Base-by-base conservation (phyloP, 345 rosid species). In the Arabidopsis arenosa region DNA sequence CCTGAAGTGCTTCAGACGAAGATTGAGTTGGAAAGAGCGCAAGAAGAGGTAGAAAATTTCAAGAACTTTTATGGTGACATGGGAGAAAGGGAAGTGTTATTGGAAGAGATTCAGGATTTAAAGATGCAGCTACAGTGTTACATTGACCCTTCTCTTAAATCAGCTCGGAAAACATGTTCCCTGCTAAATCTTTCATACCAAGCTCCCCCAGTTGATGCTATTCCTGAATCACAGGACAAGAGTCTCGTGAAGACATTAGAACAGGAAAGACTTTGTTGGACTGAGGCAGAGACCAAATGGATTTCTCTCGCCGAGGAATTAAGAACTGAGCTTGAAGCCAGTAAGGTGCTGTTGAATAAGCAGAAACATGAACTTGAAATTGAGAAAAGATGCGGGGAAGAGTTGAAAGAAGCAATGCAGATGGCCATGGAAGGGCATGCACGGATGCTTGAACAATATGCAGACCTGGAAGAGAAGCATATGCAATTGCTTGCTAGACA, bases 341-440 rank as follows among this genome's bases (percentile, higher is more conserved):
- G 6, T 4, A 41, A 41, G 47, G 47, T 12, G 6, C n/a, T 41
- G n/a, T 11, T 41, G n/a, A 41, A 41, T 12, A 41, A 41, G 47
- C 47, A 41, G 47, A 41, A 41, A 41, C 47, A 41, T 41, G 47
- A 41, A 41, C 47, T 41, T 41, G n/a, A 12, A 12, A 41, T 12
- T 41, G 47, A 41, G 47, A 41, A 12, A 41, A 41, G 47, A 41
- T 41, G 47, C 13, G 47, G 2, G 47, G n/a, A 12, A 4, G 47
- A 41, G 47, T 41, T 41, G 47, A 41, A 41, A 41, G n/a, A 41
- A 41, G 47, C 47, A 41, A 41, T 41, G 47, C 47, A 41, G 47
- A 41, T 41, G 47, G 47, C 47, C n/a, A 41, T 41, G n/a, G n/a
- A 41, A 41, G 45, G 45, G 45, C 45, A 41, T 41, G 47, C 47